Evolutionary conservation across 2,329 filamentous ascomycete genomes (phyloP).

Genomic region (Alternaria ventricosa): DNA sequence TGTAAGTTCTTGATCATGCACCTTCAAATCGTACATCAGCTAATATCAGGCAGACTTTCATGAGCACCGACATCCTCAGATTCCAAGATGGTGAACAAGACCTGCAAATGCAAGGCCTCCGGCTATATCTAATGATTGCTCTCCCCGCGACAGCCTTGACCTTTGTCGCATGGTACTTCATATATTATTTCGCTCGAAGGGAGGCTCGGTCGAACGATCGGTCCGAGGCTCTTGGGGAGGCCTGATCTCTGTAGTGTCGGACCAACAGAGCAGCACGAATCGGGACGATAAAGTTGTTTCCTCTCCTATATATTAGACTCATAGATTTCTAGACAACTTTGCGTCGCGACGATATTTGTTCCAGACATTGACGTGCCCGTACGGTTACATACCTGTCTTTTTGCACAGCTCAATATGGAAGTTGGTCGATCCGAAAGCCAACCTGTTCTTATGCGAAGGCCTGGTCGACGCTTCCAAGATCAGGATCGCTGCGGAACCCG

Average conservation of each 20-base stretch:
- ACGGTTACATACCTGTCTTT: too few species aligned
- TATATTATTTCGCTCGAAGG: conserved; percentile 42
- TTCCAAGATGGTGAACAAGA: conserved; percentile 22
- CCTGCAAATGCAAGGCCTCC: conserved; percentile 23
- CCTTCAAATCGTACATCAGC: neutral
- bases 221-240: neutral
- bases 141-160: conserved; percentile 48
- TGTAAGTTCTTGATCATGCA: conserved; percentile 31
- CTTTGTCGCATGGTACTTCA: conserved; percentile 41
- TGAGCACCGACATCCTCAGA: conserved; percentile 50
- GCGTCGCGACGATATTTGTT: too few species aligned
- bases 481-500: neutral
- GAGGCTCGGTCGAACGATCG: neutral
- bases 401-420: too few species aligned
- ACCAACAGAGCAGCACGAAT: too few species aligned
- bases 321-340: too few species aligned
- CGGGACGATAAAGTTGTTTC: too few species aligned
- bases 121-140: conserved; percentile 44
- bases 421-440: too few species aligned
- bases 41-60: conserved; percentile 45
- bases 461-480: too few species aligned
- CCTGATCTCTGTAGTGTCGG: neutral
- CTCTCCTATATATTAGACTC: too few species aligned
- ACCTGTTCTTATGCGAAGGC: too few species aligned
- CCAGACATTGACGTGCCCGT: too few species aligned